Percentiles rank a stretch among this genome's conserved stretches.
Conservation (phyloP, 2,329 filamentous ascomycete species). For the Penicillium corylophilum region DNA sequence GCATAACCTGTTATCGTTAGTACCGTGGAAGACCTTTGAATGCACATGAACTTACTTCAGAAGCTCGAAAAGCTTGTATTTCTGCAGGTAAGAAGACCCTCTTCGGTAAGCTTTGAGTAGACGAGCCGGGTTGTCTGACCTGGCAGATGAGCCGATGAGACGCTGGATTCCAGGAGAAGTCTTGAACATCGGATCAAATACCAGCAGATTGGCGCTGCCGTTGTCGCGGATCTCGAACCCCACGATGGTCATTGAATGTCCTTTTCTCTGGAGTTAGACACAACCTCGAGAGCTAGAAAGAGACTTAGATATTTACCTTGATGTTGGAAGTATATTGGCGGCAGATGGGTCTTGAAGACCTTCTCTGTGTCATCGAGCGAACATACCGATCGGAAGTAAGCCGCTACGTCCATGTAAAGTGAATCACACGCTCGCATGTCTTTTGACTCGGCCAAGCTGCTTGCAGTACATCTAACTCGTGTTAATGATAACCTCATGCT, state of each 20-base stretch:
- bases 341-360: slow-evolving; percentile 68
- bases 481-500: not conserved
- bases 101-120: slow-evolving; percentile 73
- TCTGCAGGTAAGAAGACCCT: slow-evolving; percentile 64
- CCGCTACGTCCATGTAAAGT: slow-evolving; percentile 67
- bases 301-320: slow-evolving; percentile 51
- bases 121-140: slow-evolving; percentile 49
- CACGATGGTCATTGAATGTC: slow-evolving; percentile 87
- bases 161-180: slow-evolving; percentile 64
- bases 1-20: slow-evolving; percentile 4
- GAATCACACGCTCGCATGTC: slow-evolving; percentile 51
- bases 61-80: slow-evolving; percentile 75
- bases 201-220: slow-evolving; percentile 68
- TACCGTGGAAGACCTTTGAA: not conserved
- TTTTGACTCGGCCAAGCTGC: slow-evolving; percentile 54
- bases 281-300: too few species aligned
- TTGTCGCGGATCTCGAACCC: slow-evolving; percentile 71
- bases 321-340: slow-evolving; percentile 90
- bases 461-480: slow-evolving; percentile 56
- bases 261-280: slow-evolving; percentile 38
- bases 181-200: slow-evolving; percentile 84
- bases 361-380: slow-evolving; percentile 50
- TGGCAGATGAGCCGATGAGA: slow-evolving; percentile 50
- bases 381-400: slow-evolving; percentile 66
- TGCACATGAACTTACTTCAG: slow-evolving; percentile 55